Evolutionary conservation across 2,329 filamentous ascomycete genomes (phyloP), one percentile per base, ranked within the genome.

Genomic region (Calonectria fujianensis): DNA sequence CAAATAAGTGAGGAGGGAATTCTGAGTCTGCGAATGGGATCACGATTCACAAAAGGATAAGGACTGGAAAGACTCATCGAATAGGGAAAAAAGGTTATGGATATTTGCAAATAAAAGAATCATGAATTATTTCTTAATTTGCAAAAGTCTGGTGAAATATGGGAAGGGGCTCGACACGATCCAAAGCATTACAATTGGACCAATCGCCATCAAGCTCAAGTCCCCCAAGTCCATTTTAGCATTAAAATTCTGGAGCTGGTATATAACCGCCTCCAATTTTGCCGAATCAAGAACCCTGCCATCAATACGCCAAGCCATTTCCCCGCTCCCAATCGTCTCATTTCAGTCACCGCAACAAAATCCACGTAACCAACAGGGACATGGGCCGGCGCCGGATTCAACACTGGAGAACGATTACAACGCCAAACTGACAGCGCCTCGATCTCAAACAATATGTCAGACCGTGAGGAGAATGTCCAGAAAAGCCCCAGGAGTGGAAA

Each of bases 311-410:
- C 39, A 48, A 65, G 61, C 41, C 24, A 16, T 29, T 32, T 41
- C 57, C 41, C 68, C 45, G 45, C 68, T 69, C n/a, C n/a, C 24
- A 11, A 70, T 70, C 69, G 45, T 35, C 11, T 31, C 45, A 70
- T 63, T 18, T n/a, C 16, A 29, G 52, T 8, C 37, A 69, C n/a
- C 18, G 20, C 37, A 41, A 27, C 51, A 57, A 24, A 35, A 65
- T 41, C 59, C 20, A n/a, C 45, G 37, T 61, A 70, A 54, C 41
- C 31, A 39, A 48, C 50, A 39, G 24, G 37, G 16, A 20, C 6
- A 27, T 31, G 35, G 3, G 6, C 14, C 6, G 13, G 27, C 13
- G 2, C 18, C 14, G 9, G 8, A 41, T 20, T 9, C 2, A 13
- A 63, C 35, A 16, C 16, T 27, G 14, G 3, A 4, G 3, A 6